A percentile compares a stretch with the other conserved stretches of the same genome.
phyloP scores from a whole-genome alignment of 805 yeast species.

The Saccharomycopsis fodiens region DNA sequence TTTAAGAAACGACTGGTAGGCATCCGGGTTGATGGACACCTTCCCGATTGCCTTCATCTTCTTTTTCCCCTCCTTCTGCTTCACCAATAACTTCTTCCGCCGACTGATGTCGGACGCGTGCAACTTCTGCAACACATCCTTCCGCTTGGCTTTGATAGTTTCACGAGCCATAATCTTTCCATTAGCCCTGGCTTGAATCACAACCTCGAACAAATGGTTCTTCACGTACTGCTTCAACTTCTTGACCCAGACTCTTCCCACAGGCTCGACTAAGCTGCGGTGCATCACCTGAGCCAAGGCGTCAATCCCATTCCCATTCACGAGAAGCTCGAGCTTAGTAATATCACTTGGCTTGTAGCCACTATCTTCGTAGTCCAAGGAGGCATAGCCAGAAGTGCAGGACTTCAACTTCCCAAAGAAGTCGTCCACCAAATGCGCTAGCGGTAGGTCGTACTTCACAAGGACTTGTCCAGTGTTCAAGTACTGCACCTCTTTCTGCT shows the following conservation, averaged over 20 bases:
- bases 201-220: conserved; percentile 84
- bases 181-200: conserved; percentile 83
- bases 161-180: conserved; percentile 81
- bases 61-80: conserved; percentile 93
- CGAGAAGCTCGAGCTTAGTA: conserved; percentile 80
- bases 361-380: conserved; percentile 88
- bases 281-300: conserved; percentile 92
- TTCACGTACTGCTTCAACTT: conserved; percentile 72
- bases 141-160: conserved; percentile 86
- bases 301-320: conserved; percentile 84
- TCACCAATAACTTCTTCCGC: conserved; percentile 76
- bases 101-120: conserved; percentile 93
- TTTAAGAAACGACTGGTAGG: conserved; percentile 86
- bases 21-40: conserved; percentile 73
- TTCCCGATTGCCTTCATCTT: conserved; percentile 72
- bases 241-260: conserved; percentile 77
- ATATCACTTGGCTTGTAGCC: conserved; percentile 79
- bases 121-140: conserved; percentile 87
- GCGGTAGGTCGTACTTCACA: conserved; percentile 72
- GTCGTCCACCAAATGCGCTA: conserved; percentile 88
- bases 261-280: conserved; percentile 58
- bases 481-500: conserved; percentile 71
- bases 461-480: conserved; percentile 74
- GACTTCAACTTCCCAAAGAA: conserved; percentile 92
- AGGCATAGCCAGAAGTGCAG: conserved; percentile 84